These are phyloP conservation scores for Talaromyces adpressus DNA, from an alignment of 495 filamentous ascomycete species.

Conservation along the genomic window DNA sequence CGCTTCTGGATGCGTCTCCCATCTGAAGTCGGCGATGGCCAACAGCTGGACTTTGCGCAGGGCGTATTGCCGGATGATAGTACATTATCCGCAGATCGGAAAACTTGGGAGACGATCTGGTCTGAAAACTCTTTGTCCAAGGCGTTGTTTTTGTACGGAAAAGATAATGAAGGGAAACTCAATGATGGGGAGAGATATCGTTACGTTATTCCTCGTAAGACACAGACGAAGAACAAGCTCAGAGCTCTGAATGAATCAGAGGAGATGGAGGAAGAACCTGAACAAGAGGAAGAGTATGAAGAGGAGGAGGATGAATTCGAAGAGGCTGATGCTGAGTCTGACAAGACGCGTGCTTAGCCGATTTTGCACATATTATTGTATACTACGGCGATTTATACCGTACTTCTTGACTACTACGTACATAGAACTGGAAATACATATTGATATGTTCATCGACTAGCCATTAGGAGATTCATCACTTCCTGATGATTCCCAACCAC, in stretches of 20 bases:
- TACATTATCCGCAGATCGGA: not conserved
- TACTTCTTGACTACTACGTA: not conserved
- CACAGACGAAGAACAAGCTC: not conserved
- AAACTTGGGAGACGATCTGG: slow-evolving; percentile 3
- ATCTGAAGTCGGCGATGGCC: slow-evolving; percentile 36
- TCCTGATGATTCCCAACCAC: not conserved
- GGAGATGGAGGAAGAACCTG: not conserved
- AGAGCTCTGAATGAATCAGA: not conserved
- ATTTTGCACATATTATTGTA: not conserved
- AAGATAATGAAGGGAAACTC: not conserved
- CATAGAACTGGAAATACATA: not conserved
- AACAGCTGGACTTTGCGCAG: slow-evolving; percentile 29
- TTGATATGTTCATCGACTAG: not conserved
- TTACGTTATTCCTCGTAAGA: not conserved
- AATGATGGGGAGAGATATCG: slow-evolving; percentile 5
- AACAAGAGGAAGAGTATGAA: not conserved
- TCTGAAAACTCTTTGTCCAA: slow-evolving; percentile 3
- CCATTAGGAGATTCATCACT: not conserved
- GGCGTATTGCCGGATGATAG: slow-evolving; percentile 17
- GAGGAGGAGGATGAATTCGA: not conserved
- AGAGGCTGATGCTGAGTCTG: not conserved
- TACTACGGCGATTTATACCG: not conserved
- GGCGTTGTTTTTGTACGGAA: not conserved
- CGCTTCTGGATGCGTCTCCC: slow-evolving; percentile 77
- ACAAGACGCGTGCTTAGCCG: not conserved